A percentile compares a stretch with the other conserved stretches of the same genome.
Conservation (phyloP, 2,329 filamentous ascomycete species). For the Claviceps pusilla region DNA sequence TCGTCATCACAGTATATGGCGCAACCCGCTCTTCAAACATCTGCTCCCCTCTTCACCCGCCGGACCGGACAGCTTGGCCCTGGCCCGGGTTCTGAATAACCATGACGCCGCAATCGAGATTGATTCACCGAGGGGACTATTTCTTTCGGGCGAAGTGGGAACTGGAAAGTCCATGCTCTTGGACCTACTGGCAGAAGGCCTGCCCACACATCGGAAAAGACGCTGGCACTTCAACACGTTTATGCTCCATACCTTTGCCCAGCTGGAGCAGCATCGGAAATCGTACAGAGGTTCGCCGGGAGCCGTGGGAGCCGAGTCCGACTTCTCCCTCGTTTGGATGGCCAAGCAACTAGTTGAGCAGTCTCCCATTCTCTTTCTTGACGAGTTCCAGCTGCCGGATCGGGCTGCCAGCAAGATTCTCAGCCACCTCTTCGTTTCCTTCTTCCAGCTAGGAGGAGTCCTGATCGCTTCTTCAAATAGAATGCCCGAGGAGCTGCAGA, state of each 20-base stretch:
- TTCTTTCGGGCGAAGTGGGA: slow-evolving; percentile 69
- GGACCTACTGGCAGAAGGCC: slow-evolving; percentile 61
- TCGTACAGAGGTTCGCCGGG: slow-evolving; percentile 9
- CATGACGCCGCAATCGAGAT: slow-evolving; percentile 58
- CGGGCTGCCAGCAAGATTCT: slow-evolving; percentile 64
- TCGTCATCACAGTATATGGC: slow-evolving; percentile 38
- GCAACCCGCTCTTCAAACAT: slow-evolving; percentile 43
- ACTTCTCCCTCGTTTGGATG: slow-evolving; percentile 59
- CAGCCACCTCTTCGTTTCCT: slow-evolving; percentile 61
- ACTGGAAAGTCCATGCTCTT: slow-evolving; percentile 78
- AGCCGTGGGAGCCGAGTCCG: slow-evolving; percentile 10
- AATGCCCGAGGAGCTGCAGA: slow-evolving; percentile 68
- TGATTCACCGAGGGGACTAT: slow-evolving; percentile 57
- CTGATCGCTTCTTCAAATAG: slow-evolving; percentile 68
- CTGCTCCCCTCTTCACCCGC: slow-evolving; percentile 40
- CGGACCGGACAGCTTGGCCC: slow-evolving; percentile 42
- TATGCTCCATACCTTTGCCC: slow-evolving; percentile 63
- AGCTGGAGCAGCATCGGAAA: slow-evolving; percentile 50
- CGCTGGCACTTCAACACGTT: slow-evolving; percentile 78
- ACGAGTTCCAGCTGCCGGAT: slow-evolving; percentile 75
- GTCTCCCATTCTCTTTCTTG: slow-evolving; percentile 63
- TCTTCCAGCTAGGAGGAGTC: slow-evolving; percentile 71
- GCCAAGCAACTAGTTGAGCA: slow-evolving; percentile 62
- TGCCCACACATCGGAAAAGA: slow-evolving; percentile 58
- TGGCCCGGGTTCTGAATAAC: slow-evolving; percentile 53